Evolutionary conservation across 2,329 filamentous ascomycete genomes (phyloP), one percentile per base, ranked within the genome.

Genomic region (Leptographium procerum): DNA sequence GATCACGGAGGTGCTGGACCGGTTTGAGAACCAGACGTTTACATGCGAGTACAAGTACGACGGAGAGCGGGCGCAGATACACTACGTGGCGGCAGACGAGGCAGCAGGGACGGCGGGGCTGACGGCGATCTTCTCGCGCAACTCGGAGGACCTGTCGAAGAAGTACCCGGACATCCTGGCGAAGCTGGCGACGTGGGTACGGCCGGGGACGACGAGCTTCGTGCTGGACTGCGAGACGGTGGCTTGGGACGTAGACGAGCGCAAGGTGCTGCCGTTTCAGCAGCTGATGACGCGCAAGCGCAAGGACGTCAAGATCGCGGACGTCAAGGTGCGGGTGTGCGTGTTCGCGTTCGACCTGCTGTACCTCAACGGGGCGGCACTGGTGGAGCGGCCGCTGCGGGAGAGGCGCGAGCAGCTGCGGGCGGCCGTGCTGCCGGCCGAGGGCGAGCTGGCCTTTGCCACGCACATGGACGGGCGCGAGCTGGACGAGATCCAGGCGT

Each of bases 41-140:
- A 97, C 94, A 1, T 99, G 94, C 73, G 94, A 99, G 70, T 99
- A 95, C 79, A 99, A 99, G 72, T 99, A 99, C 68, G 94, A 99
- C 66, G 94, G 94, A 54, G 94, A 99, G 72, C 82, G 94, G 69
- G 94, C 94, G n/a, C 94, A 99, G 69, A 97, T 99, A 55, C 94
- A 99, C 70, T 99, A 95, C 65, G 90, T 97, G 34, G 86, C 91
- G 5, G 89, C 90, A 62, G 88, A 92, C 61, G 82, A 88, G 11
- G 76, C 47, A 28, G 83, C 61, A 74, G 80, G 36, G 82, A 80
- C 31, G 7, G 79, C 83, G 56, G 92, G 92, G 2, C 82, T 97
- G 36, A 85, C 90, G 10, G 90, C 92, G 55, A 96, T 99, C 65
- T 99, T 99, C 73, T 99, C 94, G 3, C 82, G 94, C 64, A 99